A percentile compares a stretch with the other conserved stretches of the same genome.
These are phyloP conservation scores for Cephalotrichum gorgonifer DNA, from an alignment of 2,329 filamentous ascomycete species.

Conservation along the genomic window DNA sequence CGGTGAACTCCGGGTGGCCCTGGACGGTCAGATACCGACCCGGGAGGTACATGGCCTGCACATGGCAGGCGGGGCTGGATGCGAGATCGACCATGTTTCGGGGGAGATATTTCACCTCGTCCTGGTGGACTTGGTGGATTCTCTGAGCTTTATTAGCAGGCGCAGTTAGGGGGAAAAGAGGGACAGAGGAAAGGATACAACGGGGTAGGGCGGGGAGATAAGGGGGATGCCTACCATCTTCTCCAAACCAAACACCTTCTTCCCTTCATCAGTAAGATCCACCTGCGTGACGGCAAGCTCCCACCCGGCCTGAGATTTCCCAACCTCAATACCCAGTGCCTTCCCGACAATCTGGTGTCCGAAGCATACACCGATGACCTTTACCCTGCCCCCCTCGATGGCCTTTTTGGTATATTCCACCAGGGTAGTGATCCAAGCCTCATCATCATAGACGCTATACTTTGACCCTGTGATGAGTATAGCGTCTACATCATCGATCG, in stretches of 20 bases:
- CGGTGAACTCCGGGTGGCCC: slow-evolving; percentile 77
- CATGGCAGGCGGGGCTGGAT: slow-evolving; percentile 53
- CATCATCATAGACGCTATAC: slow-evolving; percentile 62
- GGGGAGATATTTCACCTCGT: slow-evolving; percentile 59
- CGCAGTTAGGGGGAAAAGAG: neutral
- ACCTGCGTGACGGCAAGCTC: slow-evolving; percentile 66
- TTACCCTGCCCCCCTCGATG: slow-evolving; percentile 50
- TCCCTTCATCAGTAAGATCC: slow-evolving; percentile 57
- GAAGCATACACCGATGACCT: slow-evolving; percentile 75
- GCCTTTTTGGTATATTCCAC: slow-evolving; percentile 55
- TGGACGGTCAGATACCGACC: slow-evolving; percentile 64
- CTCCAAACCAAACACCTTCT: slow-evolving; percentile 59
- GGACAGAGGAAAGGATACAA: neutral
- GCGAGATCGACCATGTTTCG: slow-evolving; percentile 52
- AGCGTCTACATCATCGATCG: slow-evolving; percentile 66
- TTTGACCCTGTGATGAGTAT: slow-evolving; percentile 71
- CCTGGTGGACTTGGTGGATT: slow-evolving; percentile 80
- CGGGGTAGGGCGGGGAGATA: no score
- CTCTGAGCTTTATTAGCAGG: slow-evolving; percentile 27
- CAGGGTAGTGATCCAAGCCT: slow-evolving; percentile 66
- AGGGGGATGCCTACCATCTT: slow-evolving; percentile 44
- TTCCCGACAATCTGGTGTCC: slow-evolving; percentile 78
- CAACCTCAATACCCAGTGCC: slow-evolving; percentile 59
- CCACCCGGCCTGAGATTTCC: slow-evolving; percentile 61
- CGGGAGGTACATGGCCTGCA: slow-evolving; percentile 69